Evolutionary conservation across 805 yeast genomes (phyloP).

Genomic region (Lipomyces yamadae): DNA sequence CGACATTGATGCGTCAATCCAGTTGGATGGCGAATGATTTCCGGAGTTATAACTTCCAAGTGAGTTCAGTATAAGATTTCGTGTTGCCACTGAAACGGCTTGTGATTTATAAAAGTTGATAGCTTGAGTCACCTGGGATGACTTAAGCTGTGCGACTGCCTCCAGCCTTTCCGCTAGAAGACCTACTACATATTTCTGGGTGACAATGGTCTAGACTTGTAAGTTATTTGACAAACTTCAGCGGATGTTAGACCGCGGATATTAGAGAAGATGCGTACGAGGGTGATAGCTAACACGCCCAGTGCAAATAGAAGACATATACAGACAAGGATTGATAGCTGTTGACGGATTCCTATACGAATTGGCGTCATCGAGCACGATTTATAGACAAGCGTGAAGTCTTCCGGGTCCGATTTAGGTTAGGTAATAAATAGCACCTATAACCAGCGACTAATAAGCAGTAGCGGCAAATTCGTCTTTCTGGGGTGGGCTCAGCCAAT

Average conservation of each 20-base stretch:
- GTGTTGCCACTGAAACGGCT: slow-evolving; percentile 64
- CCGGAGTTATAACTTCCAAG: slow-evolving; percentile 72
- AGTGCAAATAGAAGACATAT: slow-evolving; percentile 68
- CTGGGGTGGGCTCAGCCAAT: too few species aligned
- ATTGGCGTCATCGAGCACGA: slow-evolving; percentile 12
- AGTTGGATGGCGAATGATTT: slow-evolving; percentile 58
- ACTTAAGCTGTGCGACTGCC: slow-evolving; percentile 79
- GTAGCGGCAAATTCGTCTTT: too few species aligned
- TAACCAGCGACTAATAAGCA: too few species aligned
- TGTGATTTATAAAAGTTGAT: slow-evolving; percentile 69
- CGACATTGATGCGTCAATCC: slow-evolving; percentile 54
- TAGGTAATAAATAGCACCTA: too few species aligned
- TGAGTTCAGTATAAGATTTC: slow-evolving; percentile 64
- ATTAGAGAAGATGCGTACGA: slow-evolving; percentile 47
- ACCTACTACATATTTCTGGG: slow-evolving; percentile 55
- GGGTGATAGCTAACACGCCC: slow-evolving; percentile 68
- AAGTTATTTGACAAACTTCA: slow-evolving; percentile 43
- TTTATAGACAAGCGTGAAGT: too few species aligned
- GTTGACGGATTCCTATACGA: slow-evolving; percentile 67
- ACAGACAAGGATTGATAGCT: slow-evolving; percentile 68
- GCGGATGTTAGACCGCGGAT: too few species aligned
- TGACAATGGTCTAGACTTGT: slow-evolving; percentile 58
- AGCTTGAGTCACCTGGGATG: slow-evolving; percentile 76
- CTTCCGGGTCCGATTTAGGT: too few species aligned
- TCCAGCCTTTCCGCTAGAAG: slow-evolving; percentile 71